phyloP scores from a whole-genome alignment of 1,284 basidiomycete species.

The Meira miltonrushii region DNA sequence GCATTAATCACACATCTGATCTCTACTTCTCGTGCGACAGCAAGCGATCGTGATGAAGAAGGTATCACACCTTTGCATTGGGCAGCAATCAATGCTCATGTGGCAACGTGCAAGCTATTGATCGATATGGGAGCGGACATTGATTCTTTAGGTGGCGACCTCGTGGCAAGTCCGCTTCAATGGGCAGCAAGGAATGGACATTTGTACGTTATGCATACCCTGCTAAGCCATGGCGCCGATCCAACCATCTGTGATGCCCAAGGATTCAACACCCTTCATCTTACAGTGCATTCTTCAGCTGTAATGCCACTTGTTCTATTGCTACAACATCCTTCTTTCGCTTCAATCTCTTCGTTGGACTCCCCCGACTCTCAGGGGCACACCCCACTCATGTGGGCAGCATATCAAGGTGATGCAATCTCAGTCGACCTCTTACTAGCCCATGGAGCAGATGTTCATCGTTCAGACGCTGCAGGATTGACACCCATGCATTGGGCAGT shows the following conservation, averaged over 20 bases:
- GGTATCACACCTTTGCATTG: slow-evolving; percentile 94
- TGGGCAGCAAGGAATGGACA: slow-evolving; percentile 96
- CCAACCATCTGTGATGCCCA: slow-evolving; percentile 85
- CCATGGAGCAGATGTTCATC: slow-evolving; percentile 73
- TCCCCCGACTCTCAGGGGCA: slow-evolving; percentile 76
- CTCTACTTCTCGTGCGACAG: slow-evolving; percentile 66
- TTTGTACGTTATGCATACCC: slow-evolving; percentile 85
- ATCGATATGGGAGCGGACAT: slow-evolving; percentile 91
- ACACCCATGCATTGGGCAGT: slow-evolving; percentile 97
- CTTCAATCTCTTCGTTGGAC: slow-evolving; percentile 25
- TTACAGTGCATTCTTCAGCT: slow-evolving; percentile 86
- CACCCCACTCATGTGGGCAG: slow-evolving; percentile 96
- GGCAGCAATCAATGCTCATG: slow-evolving; percentile 88
- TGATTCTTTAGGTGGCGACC: slow-evolving; percentile 87
- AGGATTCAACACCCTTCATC: slow-evolving; percentile 91
- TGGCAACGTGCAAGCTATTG: slow-evolving; percentile 53
- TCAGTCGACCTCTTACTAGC: slow-evolving; percentile 84
- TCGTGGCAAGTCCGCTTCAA: slow-evolving; percentile 91
- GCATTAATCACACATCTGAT: slow-evolving; percentile 65
- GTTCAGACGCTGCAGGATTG: slow-evolving; percentile 74
- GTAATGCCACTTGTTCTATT: slow-evolving; percentile 92
- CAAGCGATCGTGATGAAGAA: slow-evolving; percentile 77
- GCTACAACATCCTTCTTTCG: slow-evolving; percentile 66
- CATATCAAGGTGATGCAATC: slow-evolving; percentile 94
- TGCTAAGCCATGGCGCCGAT: slow-evolving; percentile 83